Conservation (phyloP, 2,329 filamentous ascomycete genomes). For the Cercospora sp. region DNA sequence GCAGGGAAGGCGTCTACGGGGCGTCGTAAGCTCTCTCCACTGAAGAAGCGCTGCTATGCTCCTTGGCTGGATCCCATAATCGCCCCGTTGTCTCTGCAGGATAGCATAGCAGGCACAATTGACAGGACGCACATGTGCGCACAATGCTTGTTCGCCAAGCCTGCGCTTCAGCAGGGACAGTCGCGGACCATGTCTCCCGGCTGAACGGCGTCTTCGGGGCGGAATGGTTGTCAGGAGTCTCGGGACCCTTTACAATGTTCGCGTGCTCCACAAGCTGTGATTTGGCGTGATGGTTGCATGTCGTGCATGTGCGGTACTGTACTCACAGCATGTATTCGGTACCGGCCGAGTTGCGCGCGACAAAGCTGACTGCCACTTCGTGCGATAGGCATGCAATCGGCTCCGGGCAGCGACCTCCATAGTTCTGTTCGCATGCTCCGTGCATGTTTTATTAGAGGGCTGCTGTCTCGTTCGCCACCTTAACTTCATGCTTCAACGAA, state of each 20-base stretch:
- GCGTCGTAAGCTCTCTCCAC: background rate
- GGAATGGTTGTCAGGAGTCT: background rate
- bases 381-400: background rate
- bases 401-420: background rate
- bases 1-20: too few relatives aligned
- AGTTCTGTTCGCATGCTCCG: background rate
- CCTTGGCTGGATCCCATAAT: background rate
- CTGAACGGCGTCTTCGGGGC: background rate
- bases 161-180: background rate
- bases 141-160: background rate
- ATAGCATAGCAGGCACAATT: background rate
- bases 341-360: background rate
- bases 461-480: background rate
- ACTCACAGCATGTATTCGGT: background rate
- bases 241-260: background rate
- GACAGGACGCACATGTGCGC: background rate
- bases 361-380: background rate
- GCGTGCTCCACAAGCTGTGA: background rate
- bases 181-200: constrained; percentile 1
- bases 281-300: background rate
- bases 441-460: background rate
- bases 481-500: background rate
- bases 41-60: background rate
- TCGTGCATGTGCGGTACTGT: background rate
- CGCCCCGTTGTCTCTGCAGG: background rate